phyloP scores from a whole-genome alignment of 768 basidiomycete genomes.

The Panaeolus papilionaceus region DNA sequence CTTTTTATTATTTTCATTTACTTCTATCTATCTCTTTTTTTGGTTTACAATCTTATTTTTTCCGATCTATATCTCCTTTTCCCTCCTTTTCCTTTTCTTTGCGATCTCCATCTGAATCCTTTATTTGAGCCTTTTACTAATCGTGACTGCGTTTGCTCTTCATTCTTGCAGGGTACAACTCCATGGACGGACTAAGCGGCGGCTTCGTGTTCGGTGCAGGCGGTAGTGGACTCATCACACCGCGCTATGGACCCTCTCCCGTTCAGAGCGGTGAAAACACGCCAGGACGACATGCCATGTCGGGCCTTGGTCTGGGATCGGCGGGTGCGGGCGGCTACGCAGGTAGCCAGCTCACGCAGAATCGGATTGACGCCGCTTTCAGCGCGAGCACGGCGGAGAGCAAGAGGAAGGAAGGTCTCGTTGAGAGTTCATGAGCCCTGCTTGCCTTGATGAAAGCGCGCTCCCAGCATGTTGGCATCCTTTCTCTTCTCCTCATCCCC shows the following conservation, averaged over 20 bases:
- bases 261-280: slow-evolving; percentile 62
- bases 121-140: not conserved
- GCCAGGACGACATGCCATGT: slow-evolving; percentile 29
- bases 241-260: slow-evolving; percentile 66
- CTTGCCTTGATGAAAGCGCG: not conserved
- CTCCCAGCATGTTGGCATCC: not conserved
- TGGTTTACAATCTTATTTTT: not conserved
- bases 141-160: not conserved
- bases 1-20: slow-evolving; percentile 15
- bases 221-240: slow-evolving; percentile 85
- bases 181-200: slow-evolving; percentile 82
- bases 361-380: slow-evolving; percentile 54
- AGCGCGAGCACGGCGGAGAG: slow-evolving; percentile 24
- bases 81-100: not conserved
- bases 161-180: slow-evolving; percentile 67
- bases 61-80: not conserved
- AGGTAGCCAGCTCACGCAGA: slow-evolving; percentile 44
- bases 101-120: not conserved
- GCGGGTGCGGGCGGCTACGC: slow-evolving; percentile 20
- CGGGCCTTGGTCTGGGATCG: not conserved
- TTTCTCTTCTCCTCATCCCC: not conserved
- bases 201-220: slow-evolving; percentile 88
- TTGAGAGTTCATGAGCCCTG: slow-evolving; percentile 36
- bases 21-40: not conserved
- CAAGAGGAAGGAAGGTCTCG: slow-evolving; percentile 38